A percentile compares a stretch with the other conserved stretches of the same genome.
Evolutionary conservation across 495 filamentous ascomycete genomes (phyloP).

Genomic region (Penicillium fimorum): DNA sequence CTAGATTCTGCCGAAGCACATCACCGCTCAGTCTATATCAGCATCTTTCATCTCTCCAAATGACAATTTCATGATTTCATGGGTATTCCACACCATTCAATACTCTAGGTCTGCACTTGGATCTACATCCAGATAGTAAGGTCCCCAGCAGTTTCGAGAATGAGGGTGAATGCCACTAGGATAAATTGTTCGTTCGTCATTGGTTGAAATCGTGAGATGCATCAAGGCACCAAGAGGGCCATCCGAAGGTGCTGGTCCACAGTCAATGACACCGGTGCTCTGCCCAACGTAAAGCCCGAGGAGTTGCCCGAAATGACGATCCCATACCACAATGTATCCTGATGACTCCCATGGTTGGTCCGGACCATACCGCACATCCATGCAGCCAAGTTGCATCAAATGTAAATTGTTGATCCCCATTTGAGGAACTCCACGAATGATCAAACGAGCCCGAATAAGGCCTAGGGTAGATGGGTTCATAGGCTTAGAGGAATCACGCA

Average conservation of each 20-base stretch:
- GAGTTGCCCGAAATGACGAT: conserved; percentile 33
- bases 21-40: background rate
- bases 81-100: conserved; percentile 6
- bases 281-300: conserved; percentile 32
- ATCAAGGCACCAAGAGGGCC: conserved; percentile 24
- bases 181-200: background rate
- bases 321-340: conserved; percentile 41
- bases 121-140: conserved; percentile 32
- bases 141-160: conserved; percentile 11
- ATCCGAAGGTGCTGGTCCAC: conserved; percentile 12
- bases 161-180: background rate
- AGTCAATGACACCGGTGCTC: conserved; percentile 19
- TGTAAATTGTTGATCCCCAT: conserved; percentile 21
- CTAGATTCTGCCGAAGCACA: background rate
- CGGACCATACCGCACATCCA: conserved; percentile 22
- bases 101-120: conserved; percentile 24
- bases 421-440: conserved; percentile 18
- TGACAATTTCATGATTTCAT: background rate
- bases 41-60: background rate
- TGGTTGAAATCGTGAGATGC: conserved; percentile 15
- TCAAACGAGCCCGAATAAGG: conserved; percentile 29
- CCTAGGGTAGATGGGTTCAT: conserved; percentile 30
- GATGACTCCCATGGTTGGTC: conserved; percentile 29
- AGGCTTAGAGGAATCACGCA: conserved; percentile 9
- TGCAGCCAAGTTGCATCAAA: conserved; percentile 39